Base-by-base conservation (phyloP, 2,329 filamentous ascomycete genomes). In the Thyridium curvatum region DNA sequence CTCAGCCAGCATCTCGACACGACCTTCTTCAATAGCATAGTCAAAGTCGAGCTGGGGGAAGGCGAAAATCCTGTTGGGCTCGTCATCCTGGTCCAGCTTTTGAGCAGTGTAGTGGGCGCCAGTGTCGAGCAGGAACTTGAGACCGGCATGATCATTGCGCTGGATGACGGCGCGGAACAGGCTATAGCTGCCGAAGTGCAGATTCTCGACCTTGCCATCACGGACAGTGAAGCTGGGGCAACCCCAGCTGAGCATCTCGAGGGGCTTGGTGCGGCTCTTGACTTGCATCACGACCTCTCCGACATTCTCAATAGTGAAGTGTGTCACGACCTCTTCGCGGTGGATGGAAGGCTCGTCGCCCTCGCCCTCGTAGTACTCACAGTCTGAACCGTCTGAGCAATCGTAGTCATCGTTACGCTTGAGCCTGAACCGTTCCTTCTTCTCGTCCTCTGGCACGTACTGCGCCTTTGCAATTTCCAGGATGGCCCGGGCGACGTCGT, bases 301-400 rank as follows among this genome's bases (percentile, higher is more conserved):
- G 41, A 93, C 71, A 48, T 87, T 79, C 13, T 93, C 84, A 38
- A 91, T 74, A 0, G 86, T 93, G 54, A 85, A 86, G 29, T 73
- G 68, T 12, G 82, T 75, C 47, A 83, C 74, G 18, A 87, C 62
- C 31, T 80, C 65, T 42, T 82, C 72, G 13, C 62, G 62, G 35
- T 67, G 62, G 31, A 78, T 67, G 7, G 62, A 61, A 14, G 67
- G 66, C 32, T 64, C 60, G 4, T 59, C 56, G 2, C 58, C 61
- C 2, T 62, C 57, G 5, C 54, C 59, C n/a, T 58, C 34, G 7
- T 37, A 32, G 4, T 53, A 58, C 14, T 59, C 34, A 13, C 37
- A 35, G 15, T 40, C 37, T n/a, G n/a, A n/a, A 2, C 42, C 45
- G 9, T 37, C 45, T 7, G 49, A 50, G 10, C 50, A 58, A 7